A percentile compares a stretch with the other conserved stretches of the same genome.
Conservation (phyloP, 768 basidiomycete genomes). For the Amanita subjunquillea region DNA sequence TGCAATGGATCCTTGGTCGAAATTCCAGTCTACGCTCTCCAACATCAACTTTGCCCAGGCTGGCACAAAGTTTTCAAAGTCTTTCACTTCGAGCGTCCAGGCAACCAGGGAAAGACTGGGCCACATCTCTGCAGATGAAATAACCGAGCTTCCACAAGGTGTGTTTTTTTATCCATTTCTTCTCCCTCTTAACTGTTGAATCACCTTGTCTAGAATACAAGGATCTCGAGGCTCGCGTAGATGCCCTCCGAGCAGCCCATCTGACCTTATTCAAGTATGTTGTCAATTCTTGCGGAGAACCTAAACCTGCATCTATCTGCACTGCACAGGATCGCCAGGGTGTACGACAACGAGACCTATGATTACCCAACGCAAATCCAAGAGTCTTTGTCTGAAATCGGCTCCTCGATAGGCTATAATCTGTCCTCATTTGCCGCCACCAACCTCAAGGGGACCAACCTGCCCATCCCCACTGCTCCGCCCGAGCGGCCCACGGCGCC, state of each 20-base stretch:
- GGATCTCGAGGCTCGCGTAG: slow-evolving; percentile 90
- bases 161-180: not conserved
- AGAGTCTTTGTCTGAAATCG: slow-evolving; percentile 68
- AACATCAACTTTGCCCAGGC: slow-evolving; percentile 66
- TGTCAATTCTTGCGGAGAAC: not conserved
- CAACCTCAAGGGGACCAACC: slow-evolving; percentile 82
- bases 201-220: slow-evolving; percentile 68
- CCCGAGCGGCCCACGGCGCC: slow-evolving; percentile 44
- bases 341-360: slow-evolving; percentile 81
- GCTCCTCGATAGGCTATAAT: slow-evolving; percentile 59
- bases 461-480: slow-evolving; percentile 59
- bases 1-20: slow-evolving; percentile 56
- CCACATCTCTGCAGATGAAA: slow-evolving; percentile 82
- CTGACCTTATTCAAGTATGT: slow-evolving; percentile 66
- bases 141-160: slow-evolving; percentile 89
- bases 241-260: slow-evolving; percentile 79
- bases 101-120: slow-evolving; percentile 84
- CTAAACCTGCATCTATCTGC: not conserved
- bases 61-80: slow-evolving; percentile 67
- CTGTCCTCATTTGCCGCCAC: slow-evolving; percentile 79
- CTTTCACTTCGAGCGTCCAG: slow-evolving; percentile 74
- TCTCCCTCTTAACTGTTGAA: not conserved
- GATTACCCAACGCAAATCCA: slow-evolving; percentile 88
- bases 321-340: slow-evolving; percentile 62
- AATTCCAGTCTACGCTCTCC: slow-evolving; percentile 51